Conservation (phyloP, 345 rosid species). For the Barbarea vulgaris region DNA sequence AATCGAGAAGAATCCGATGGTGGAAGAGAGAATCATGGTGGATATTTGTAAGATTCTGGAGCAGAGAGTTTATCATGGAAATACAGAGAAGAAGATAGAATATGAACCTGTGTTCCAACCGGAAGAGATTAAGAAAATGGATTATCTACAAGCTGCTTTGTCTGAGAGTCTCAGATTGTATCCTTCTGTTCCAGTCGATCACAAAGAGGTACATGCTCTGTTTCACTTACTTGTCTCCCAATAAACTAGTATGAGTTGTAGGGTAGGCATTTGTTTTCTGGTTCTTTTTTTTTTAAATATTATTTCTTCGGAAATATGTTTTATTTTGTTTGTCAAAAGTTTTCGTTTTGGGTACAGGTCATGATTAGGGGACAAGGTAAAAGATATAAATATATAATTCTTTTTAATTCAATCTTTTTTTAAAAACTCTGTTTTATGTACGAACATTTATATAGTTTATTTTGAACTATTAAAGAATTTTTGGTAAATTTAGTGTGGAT, state of each 20-base stretch:
- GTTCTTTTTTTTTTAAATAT: neutral
- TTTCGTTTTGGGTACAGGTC: neutral
- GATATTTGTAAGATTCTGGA: constrained; percentile 57
- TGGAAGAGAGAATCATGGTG: constrained; percentile 55
- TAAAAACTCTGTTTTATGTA: neutral
- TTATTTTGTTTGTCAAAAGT: neutral
- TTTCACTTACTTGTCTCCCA: neutral
- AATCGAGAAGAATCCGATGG: constrained; percentile 57
- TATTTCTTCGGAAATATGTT: neutral
- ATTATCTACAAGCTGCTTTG: constrained; percentile 78
- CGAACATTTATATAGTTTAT: neutral
- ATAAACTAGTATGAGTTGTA: neutral
- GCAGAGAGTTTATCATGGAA: constrained; percentile 40
- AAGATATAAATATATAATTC: neutral
- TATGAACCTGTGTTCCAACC: constrained; percentile 43
- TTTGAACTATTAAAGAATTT: neutral
- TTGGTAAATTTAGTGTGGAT: neutral
- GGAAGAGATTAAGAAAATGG: constrained; percentile 88
- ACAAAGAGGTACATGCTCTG: constrained; percentile 67
- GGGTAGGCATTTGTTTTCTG: neutral
- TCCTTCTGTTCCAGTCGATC: constrained; percentile 92
- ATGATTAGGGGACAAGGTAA: neutral
- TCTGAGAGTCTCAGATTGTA: constrained; percentile 80
- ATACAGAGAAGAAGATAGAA: constrained; percentile 28
- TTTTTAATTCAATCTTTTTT: neutral